These are phyloP conservation scores for Citrus reticulata DNA, from an alignment of 345 rosid species.

Conservation along the genomic window DNA sequence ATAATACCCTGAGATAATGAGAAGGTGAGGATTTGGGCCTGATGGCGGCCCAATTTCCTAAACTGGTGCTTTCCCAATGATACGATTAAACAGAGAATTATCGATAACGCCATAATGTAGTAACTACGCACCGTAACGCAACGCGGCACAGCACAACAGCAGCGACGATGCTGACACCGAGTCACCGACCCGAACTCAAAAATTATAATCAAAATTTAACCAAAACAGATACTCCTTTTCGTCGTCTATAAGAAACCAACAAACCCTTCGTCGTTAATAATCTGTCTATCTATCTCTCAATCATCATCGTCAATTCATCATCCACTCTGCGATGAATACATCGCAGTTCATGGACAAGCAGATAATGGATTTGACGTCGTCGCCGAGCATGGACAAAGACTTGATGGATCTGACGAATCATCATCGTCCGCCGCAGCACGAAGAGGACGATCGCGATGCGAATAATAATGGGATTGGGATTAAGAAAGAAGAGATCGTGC, in stretches of 20 bases:
- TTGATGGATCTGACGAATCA: conserved; percentile 56
- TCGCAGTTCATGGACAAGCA: conserved; percentile 75
- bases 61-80: too few relatives aligned
- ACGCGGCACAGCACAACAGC: too few relatives aligned
- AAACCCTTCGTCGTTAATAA: neutral
- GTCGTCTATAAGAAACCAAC: neutral
- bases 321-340: conserved; percentile 44
- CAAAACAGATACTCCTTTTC: neutral
- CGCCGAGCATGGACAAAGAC: conserved; percentile 16
- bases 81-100: too few relatives aligned
- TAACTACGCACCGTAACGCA: too few relatives aligned
- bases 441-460: conserved; percentile 23
- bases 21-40: too few relatives aligned
- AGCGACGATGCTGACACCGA: too few relatives aligned
- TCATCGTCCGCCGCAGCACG: conserved; percentile 37
- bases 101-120: too few relatives aligned
- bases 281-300: neutral
- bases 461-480: conserved; percentile 23
- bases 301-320: neutral
- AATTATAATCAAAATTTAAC: too few relatives aligned
- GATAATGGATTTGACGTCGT: conserved; percentile 67
- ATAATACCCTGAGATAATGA: too few relatives aligned
- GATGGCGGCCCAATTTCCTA: too few relatives aligned
- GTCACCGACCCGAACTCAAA: too few relatives aligned
- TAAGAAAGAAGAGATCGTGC: conserved; percentile 63